A percentile compares a stretch with the other conserved stretches of the same genome.
Evolutionary conservation across 2,329 filamentous ascomycete genomes (phyloP).

Genomic region (Epichloe gansuensis): DNA sequence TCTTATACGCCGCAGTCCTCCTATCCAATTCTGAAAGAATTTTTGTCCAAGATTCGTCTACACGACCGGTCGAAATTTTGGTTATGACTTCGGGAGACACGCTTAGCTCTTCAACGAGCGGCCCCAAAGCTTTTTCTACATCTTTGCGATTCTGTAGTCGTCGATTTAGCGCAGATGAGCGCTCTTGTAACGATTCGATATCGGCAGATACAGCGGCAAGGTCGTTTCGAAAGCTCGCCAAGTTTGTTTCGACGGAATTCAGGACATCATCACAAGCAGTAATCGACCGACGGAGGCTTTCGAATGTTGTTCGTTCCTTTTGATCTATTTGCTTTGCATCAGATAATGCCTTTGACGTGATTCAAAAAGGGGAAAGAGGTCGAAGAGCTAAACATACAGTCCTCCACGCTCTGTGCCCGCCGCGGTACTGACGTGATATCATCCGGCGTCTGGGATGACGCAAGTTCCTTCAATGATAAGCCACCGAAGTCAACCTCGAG

Average conservation of each 20-base stretch:
- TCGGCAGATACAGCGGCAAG: slow-evolving; percentile 85
- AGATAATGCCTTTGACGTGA: not conserved
- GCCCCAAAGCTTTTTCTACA: slow-evolving; percentile 76
- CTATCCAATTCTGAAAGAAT: slow-evolving; percentile 74
- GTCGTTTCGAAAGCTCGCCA: slow-evolving; percentile 87
- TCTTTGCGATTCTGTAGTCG: slow-evolving; percentile 79
- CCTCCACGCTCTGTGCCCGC: slow-evolving; percentile 51
- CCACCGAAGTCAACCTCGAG: slow-evolving; percentile 67
- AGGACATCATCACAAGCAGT: slow-evolving; percentile 83
- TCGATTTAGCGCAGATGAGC: slow-evolving; percentile 71
- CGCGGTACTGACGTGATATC: slow-evolving; percentile 17
- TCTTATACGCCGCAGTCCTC: slow-evolving; percentile 58
- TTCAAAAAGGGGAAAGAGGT: not conserved
- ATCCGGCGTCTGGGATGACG: slow-evolving; percentile 21
- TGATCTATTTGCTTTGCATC: slow-evolving; percentile 42
- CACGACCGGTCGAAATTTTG: slow-evolving; percentile 74
- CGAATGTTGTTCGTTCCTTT: slow-evolving; percentile 69
- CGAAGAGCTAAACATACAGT: slow-evolving; percentile 44
- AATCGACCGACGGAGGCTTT: slow-evolving; percentile 84
- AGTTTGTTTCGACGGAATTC: slow-evolving; percentile 81
- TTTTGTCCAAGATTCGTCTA: slow-evolving; percentile 82
- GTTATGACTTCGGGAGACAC: slow-evolving; percentile 73
- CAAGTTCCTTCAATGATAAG: slow-evolving; percentile 63
- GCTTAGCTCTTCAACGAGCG: slow-evolving; percentile 83
- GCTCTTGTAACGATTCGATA: slow-evolving; percentile 82